Evolutionary conservation across 306 rosid species (phyloP), one percentile per base, ranked within the genome.

Genomic region (Cicer cuneatum): DNA sequence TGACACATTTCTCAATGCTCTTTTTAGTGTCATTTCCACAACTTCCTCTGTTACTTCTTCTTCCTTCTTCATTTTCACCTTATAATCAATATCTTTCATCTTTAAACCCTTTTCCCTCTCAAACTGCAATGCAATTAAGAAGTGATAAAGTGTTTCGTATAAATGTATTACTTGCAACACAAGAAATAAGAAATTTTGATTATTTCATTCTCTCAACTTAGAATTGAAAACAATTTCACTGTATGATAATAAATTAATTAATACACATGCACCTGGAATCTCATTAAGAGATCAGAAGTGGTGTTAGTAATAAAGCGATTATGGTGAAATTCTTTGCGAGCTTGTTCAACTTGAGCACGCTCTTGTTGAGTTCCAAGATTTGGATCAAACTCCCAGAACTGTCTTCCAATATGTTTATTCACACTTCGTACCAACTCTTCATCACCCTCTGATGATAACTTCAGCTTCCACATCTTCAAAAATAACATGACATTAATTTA

Each of bases 391-490:
- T 92, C 90, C 97, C 97, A 92, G 13, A 48, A 85, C 37, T 88
- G 93, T 75, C 97, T 85, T 47, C 96, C 97, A 14, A 85, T 10
- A 47, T 89, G 88, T 21, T 85, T 49, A 48, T 86, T 87, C 60
- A 77, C 77, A 39, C 96, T 89, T 37, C 66, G 75, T 4, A 83
- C 47, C 79, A 69, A 7, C 46, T 72, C 74, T 0, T 79, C 59
- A 3, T 67, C 8, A 13, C 19, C 75, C 7, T 82, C 82, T 49
- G 91, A 80, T 43, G 90, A 82, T 71, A 85, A 5, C 79, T 77
- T 86, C 19, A 92, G 73, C 85, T 74, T 87, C 93, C 97, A 89
- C 97, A 92, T 59, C 57, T 3, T n/a, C n/a, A n/a, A n/a, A n/a
- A n/a, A n/a, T n/a, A n/a, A n/a, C n/a, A n/a, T n/a, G n/a, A n/a